Conservation (phyloP, 768 basidiomycete genomes). For the Candolleomyces aberdarensis region DNA sequence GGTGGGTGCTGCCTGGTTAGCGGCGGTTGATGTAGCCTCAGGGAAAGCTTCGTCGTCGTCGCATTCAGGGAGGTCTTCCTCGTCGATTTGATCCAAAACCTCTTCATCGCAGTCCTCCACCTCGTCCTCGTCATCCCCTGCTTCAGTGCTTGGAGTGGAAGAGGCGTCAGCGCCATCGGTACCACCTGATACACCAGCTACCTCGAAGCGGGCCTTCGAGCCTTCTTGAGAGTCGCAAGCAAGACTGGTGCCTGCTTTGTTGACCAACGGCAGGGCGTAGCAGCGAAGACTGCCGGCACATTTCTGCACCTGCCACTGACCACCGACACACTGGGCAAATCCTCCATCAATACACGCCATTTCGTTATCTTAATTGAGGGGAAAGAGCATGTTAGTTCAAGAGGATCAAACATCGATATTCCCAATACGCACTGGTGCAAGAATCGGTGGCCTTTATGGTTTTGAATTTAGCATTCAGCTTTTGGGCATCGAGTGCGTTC, state of each 20-base stretch:
- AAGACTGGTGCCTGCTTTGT: conserved; percentile 42
- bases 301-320: conserved; percentile 35
- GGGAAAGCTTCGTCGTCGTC: conserved; percentile 10
- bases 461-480: conserved; percentile 47
- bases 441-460: conserved; percentile 38
- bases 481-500: conserved; percentile 50
- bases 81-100: neutral
- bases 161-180: conserved; percentile 6
- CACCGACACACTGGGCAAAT: conserved; percentile 43
- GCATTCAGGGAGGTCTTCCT: conserved; percentile 5
- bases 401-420: neutral
- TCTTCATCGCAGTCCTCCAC: conserved; percentile 6
- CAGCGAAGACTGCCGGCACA: conserved; percentile 39
- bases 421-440: conserved; percentile 40
- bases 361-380: conserved; percentile 25
- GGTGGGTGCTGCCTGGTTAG: conserved; percentile 2
- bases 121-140: conserved; percentile 10
- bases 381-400: neutral
- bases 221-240: conserved; percentile 40
- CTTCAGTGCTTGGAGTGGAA: conserved; percentile 9
- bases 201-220: conserved; percentile 36
- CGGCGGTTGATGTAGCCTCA: conserved; percentile 5
- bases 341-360: conserved; percentile 37
- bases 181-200: conserved; percentile 43
- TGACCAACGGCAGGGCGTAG: conserved; percentile 47